Conservation (phyloP, 2,329 filamentous ascomycete genomes). For the Onygenales sp. region DNA sequence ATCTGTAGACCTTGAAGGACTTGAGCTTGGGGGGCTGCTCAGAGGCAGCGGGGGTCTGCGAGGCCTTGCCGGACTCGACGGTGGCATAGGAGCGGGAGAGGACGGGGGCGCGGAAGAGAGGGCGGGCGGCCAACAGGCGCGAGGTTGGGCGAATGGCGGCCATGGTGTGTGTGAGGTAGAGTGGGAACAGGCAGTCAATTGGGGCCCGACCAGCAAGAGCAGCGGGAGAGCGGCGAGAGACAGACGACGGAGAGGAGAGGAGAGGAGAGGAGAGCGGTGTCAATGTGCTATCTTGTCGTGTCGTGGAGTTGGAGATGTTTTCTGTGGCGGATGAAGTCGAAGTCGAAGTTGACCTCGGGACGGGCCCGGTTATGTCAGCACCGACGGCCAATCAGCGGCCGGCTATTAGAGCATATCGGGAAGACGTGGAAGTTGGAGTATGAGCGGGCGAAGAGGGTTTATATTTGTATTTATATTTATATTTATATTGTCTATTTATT, state of each 20-base stretch:
- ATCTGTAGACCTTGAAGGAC: conserved; percentile 97
- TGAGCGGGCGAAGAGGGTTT: too few relatives aligned
- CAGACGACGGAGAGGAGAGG: too few relatives aligned
- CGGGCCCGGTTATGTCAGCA: conserved; percentile 12
- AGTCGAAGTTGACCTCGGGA: conserved; percentile 3
- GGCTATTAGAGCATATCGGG: conserved; percentile 8
- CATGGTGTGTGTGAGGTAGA: conserved; percentile 24
- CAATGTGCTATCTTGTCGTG: too few relatives aligned
- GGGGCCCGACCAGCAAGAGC: too few relatives aligned
- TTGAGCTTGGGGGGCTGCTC: conserved; percentile 59
- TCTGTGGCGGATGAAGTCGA: too few relatives aligned
- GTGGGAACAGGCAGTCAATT: not conserved
- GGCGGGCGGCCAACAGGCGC: conserved; percentile 34
- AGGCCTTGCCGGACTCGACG: conserved; percentile 40
- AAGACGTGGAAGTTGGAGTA: not conserved
- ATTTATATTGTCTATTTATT: too few relatives aligned
- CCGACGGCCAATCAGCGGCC: conserved; percentile 9
- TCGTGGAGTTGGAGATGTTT: too few relatives aligned
- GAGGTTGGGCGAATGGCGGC: conserved; percentile 40
- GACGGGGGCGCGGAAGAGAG: conserved; percentile 31
- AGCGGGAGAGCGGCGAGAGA: too few relatives aligned
- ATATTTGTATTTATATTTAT: too few relatives aligned
- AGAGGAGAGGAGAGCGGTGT: too few relatives aligned
- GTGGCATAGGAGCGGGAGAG: conserved; percentile 40
- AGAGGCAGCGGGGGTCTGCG: conserved; percentile 51